Conservation (phyloP, 352 stramenopile species). For the Plasmopara muralis region DNA sequence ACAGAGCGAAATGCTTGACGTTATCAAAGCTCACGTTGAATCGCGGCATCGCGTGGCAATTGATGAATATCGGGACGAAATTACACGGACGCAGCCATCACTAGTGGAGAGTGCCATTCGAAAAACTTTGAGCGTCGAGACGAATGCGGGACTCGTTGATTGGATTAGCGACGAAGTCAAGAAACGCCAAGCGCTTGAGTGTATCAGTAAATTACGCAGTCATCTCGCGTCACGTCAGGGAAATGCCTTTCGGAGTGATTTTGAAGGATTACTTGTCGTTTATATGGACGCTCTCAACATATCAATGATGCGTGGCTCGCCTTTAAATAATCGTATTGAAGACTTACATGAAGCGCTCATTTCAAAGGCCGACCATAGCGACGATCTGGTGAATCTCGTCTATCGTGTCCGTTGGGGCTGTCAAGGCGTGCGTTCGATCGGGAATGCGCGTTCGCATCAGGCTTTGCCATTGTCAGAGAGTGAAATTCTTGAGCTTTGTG, state of each 20-base stretch:
- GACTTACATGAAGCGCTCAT: slow-evolving; percentile 23
- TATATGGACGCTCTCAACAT: slow-evolving; percentile 27
- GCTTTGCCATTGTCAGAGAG: slow-evolving; percentile 18
- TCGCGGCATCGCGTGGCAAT: slow-evolving; percentile 12
- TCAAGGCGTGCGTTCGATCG: slow-evolving; percentile 21
- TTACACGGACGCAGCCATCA: slow-evolving; percentile 14
- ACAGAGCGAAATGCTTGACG: slow-evolving; percentile 24
- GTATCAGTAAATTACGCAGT: slow-evolving; percentile 10
- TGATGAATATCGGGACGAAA: slow-evolving; percentile 12
- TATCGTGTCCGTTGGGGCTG: slow-evolving; percentile 27
- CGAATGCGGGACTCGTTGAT: slow-evolving; percentile 15
- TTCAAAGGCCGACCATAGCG: slow-evolving; percentile 14
- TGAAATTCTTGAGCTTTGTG: slow-evolving; percentile 25
- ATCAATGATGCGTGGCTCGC: slow-evolving; percentile 12
- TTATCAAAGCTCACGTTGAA: slow-evolving; percentile 16
- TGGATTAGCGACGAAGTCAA: slow-evolving; percentile 20
- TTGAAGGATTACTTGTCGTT: slow-evolving; percentile 20
- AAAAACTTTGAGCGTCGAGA: slow-evolving; percentile 17
- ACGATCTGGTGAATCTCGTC: slow-evolving; percentile 27
- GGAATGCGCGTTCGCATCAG: slow-evolving; percentile 23
- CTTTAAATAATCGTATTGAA: slow-evolving; percentile 28
- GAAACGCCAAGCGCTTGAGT: slow-evolving; percentile 9
- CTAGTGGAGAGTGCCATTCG: slow-evolving; percentile 12
- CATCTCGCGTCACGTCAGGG: slow-evolving; percentile 14
- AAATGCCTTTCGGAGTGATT: slow-evolving; percentile 27